Evolutionary conservation across 352 stramenopile species (phyloP).

Genomic region (Globisporangium okanoganense): DNA sequence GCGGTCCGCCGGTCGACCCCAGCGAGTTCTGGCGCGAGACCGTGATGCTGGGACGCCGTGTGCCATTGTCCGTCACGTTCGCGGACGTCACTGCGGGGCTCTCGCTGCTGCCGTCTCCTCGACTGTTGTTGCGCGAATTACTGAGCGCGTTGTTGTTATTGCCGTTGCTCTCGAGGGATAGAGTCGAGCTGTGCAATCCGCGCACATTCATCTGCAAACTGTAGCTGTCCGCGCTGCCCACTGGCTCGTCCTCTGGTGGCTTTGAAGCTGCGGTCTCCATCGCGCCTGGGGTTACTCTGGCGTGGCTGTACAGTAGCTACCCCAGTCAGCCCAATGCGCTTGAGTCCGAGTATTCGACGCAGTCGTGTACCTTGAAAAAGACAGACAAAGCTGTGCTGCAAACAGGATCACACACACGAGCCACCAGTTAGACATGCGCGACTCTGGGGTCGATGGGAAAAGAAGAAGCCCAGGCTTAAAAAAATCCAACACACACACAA

Average conservation of each 20-base stretch:
- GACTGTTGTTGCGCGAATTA: background rate
- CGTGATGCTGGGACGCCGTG: constrained; percentile 7
- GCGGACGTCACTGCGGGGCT: background rate
- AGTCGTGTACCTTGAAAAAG: too few species aligned
- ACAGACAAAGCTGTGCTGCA: too few species aligned
- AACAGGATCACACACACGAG: too few species aligned
- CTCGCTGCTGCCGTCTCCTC: background rate
- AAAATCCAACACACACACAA: too few species aligned
- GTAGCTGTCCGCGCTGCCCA: background rate
- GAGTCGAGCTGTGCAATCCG: background rate
- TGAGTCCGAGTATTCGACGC: too few species aligned
- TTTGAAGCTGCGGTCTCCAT: background rate
- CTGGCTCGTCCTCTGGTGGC: background rate
- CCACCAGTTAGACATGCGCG: too few species aligned
- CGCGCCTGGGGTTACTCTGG: background rate
- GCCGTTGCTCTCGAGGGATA: background rate
- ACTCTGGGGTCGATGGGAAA: too few species aligned
- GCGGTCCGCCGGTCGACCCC: background rate
- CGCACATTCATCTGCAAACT: background rate
- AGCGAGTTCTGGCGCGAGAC: constrained; percentile 13
- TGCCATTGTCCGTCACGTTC: background rate
- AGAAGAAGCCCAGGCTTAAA: too few species aligned
- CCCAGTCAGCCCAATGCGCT: background rate
- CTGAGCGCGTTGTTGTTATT: background rate
- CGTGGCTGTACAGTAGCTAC: background rate